phyloP scores from a whole-genome alignment of 2,329 filamentous ascomycete species.

The Colletotrichum somersetense region DNA sequence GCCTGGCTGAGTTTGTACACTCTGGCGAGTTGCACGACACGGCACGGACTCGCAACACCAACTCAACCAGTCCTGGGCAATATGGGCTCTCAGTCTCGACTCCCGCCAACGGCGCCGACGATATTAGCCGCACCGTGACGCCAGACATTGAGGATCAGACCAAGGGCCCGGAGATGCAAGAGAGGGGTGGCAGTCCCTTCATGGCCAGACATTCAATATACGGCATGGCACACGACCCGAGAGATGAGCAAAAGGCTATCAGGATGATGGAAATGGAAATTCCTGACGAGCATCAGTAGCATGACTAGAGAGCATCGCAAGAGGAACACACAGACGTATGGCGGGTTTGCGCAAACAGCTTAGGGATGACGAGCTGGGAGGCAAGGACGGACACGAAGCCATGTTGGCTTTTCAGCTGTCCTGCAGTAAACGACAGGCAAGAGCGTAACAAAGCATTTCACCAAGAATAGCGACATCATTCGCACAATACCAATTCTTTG shows the following conservation, averaged over 20 bases:
- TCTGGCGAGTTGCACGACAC: conserved; percentile 35
- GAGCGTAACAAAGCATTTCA: conserved; percentile 12
- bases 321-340: background rate
- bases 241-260: conserved; percentile 43
- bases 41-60: conserved; percentile 38
- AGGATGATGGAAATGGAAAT: conserved; percentile 57
- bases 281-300: conserved; percentile 45
- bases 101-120: conserved; percentile 38
- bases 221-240: conserved; percentile 32
- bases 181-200: conserved; percentile 51
- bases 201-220: conserved; percentile 43
- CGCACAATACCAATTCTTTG: conserved; percentile 30
- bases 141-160: conserved; percentile 38
- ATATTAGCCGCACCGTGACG: conserved; percentile 42
- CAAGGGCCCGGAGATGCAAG: conserved; percentile 61
- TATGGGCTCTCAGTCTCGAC: conserved; percentile 35
- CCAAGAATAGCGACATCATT: conserved; percentile 9
- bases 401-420: background rate
- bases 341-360: conserved; percentile 10
- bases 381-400: background rate
- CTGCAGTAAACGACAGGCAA: conserved; percentile 8
- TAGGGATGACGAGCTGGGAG: conserved; percentile 5
- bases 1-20: conserved; percentile 21
- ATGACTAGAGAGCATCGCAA: conserved; percentile 23
- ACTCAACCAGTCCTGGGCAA: conserved; percentile 34